Conservation (phyloP, 768 basidiomycete species). For the Xerocomellus amylosporus region DNA sequence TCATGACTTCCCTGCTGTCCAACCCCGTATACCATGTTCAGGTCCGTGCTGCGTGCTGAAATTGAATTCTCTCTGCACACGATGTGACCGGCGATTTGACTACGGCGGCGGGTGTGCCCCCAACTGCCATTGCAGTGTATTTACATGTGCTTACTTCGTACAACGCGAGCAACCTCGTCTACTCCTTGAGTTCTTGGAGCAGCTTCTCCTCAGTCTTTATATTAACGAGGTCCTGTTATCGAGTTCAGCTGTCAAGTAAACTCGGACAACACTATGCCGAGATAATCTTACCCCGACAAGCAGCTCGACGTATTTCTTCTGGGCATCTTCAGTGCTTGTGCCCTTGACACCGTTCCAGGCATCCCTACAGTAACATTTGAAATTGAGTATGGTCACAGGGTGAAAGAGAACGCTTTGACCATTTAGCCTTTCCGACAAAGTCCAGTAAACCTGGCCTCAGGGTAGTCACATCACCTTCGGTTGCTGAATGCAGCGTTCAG, state of each 20-base stretch:
- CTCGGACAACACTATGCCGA: neutral
- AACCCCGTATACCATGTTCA: neutral
- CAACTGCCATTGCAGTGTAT: neutral
- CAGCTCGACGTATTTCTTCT: conserved; percentile 68
- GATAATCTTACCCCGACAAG: conserved; percentile 57
- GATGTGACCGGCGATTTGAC: conserved; percentile 4
- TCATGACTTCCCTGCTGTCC: neutral
- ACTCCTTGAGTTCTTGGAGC: conserved; percentile 59
- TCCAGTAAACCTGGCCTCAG: conserved; percentile 72
- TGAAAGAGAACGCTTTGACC: conserved; percentile 43
- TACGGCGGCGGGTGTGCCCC: neutral
- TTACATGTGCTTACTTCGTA: conserved; percentile 8
- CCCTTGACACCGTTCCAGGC: conserved; percentile 83
- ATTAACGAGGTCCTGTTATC: conserved; percentile 53
- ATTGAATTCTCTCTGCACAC: conserved; percentile 4
- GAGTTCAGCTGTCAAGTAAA: neutral
- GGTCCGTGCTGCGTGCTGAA: neutral
- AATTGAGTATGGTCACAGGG: neutral
- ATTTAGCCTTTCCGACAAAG: conserved; percentile 88
- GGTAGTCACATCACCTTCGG: conserved; percentile 67
- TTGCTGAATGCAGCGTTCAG: conserved; percentile 48
- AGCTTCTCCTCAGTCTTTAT: conserved; percentile 48
- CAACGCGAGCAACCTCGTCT: conserved; percentile 1
- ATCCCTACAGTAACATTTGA: conserved; percentile 50
- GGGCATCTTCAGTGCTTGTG: conserved; percentile 66